phyloP scores from a whole-genome alignment of 148 eudicot species.

The Vaccinium corymbosum region DNA sequence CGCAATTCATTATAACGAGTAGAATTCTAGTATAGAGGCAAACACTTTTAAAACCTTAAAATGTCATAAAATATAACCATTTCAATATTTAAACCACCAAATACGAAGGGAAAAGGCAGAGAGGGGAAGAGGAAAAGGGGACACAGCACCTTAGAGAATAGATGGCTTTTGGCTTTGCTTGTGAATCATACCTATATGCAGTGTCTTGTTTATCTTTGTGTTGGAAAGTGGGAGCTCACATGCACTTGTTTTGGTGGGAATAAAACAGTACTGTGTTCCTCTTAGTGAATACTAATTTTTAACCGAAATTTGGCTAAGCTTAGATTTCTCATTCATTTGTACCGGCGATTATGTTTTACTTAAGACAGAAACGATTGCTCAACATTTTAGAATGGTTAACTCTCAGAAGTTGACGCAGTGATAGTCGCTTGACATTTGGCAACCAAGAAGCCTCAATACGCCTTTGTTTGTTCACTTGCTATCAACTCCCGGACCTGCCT shows the following conservation, averaged over 20 bases:
- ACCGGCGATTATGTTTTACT: not conserved
- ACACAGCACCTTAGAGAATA: not conserved
- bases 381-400: not conserved
- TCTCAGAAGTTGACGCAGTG: not conserved
- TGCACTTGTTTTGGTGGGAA: not conserved
- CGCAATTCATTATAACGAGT: too few species aligned
- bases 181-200: not conserved
- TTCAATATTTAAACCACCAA: too few species aligned
- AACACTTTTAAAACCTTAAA: too few species aligned
- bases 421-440: not conserved
- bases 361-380: not conserved
- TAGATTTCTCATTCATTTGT: not conserved
- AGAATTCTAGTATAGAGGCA: too few species aligned
- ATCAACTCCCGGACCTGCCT: not conserved
- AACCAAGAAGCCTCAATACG: not conserved
- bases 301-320: not conserved
- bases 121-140: not conserved
- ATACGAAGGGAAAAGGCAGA: not conserved
- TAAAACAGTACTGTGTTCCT: not conserved
- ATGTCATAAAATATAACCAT: too few species aligned
- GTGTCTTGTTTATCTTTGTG: conserved; percentile 3
- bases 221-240: conserved; percentile 3
- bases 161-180: not conserved
- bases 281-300: not conserved
- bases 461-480: not conserved